Base-by-base conservation (phyloP, 2,329 filamentous ascomycete genomes). In the Ceratocystis cubensis region DNA sequence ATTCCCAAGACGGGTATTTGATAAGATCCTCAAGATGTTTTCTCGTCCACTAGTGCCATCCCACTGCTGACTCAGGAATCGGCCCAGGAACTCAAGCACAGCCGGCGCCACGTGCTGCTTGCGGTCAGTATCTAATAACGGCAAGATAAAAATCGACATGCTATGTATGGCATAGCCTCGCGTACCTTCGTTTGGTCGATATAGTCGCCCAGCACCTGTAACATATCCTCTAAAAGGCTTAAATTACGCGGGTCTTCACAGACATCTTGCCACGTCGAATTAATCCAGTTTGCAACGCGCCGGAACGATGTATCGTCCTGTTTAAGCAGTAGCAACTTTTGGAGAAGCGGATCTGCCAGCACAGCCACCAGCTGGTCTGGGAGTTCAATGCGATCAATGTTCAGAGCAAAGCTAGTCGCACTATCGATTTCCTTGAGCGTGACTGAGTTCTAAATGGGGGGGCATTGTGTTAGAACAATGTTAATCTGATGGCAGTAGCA, bases 331-430 rank as follows among this genome's bases (percentile, higher is more conserved):
- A 90, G 76, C 28, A 93, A 78, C 72, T 93, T 94, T 73, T 93
- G 89, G 1, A 93, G 81, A 37, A 95, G 78, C 2, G 87, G 87
- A 72, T 95, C 88, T 1, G 82, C 83, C 15, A 95, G 77, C 3
- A 89, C 84, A 4, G 91, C 88, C 50, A 91, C 84, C 1, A 95
- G 79, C 74, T 96, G 91, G 69, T 88, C 91, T 0, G 91, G 91
- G 50, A 91, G 77, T 74, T 94, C 88, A 30, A 96, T 85, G 70
- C 82, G 88, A 70, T 95, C 89, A 7, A 96, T 75, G 66, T 83
- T 88, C 57, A 83, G 81, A 5, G 91, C 86, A 68, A 96, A 87
- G 63, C 84, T 80, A 28, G 84, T 78, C 13, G 85, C 85, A 69
- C 80, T 86, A 71, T 91, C 87, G 65, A 95, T 84, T 72, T 95